These are phyloP conservation scores for Colletotrichum siamense DNA, from an alignment of 2,329 filamentous ascomycete genomes.

Conservation along the genomic window DNA sequence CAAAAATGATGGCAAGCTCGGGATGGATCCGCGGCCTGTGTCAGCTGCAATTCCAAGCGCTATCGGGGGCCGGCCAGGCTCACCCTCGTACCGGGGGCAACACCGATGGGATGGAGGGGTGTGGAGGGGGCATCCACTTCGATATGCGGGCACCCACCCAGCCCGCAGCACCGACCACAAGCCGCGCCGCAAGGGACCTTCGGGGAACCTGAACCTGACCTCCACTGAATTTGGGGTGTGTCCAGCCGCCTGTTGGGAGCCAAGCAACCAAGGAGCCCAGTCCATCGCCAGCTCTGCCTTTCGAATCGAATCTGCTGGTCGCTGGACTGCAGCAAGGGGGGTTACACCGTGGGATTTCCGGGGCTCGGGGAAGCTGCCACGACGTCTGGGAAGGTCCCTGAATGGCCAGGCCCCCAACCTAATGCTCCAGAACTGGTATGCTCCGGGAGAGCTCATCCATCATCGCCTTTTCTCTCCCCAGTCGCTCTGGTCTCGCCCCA, in stretches of 20 bases:
- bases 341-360: not conserved
- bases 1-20: not conserved
- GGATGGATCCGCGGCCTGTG: not conserved
- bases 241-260: not conserved
- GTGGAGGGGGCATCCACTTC: not conserved
- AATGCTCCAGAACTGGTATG: not conserved
- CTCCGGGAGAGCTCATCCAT: not conserved
- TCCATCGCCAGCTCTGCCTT: not conserved
- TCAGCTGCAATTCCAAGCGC: conserved; percentile 6
- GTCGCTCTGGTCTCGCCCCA: not conserved
- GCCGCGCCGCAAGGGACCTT: not conserved
- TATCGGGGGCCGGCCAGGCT: not conserved
- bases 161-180: not conserved
- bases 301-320: not conserved
- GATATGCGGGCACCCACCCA: not conserved
- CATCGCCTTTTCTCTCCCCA: not conserved
- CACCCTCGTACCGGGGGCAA: conserved; percentile 8
- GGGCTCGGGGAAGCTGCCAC: not conserved
- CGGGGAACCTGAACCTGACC: not conserved
- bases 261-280: not conserved
- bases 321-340: not conserved
- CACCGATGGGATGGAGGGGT: conserved; percentile 5
- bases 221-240: not conserved
- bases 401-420: not conserved
- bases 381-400: conserved; percentile 1